Conservation (phyloP, 345 rosid genomes). For the Ricinus communis region DNA sequence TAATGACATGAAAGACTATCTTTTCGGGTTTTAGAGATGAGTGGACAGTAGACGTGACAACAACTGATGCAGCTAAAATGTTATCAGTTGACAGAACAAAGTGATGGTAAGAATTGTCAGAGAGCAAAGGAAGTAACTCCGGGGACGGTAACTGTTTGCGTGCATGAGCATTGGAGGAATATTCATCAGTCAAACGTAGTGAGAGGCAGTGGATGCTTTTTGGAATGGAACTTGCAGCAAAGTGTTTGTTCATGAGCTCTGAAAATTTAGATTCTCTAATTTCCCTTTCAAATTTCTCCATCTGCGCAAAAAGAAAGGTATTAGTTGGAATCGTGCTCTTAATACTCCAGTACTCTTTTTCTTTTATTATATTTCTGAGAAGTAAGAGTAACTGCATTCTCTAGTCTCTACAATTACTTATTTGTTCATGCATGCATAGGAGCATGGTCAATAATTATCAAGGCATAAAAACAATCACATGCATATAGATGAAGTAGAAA, state of each 20-base stretch:
- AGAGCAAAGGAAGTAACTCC: conserved; percentile 92
- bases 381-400: not conserved
- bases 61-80: conserved; percentile 98
- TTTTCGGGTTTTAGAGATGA: conserved; percentile 85
- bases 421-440: not conserved
- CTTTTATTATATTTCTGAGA: not conserved
- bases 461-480: not conserved
- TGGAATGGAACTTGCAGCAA: conserved; percentile 98
- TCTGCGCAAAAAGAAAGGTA: conserved; percentile 43
- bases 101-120: conserved; percentile 88
- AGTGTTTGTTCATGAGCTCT: conserved; percentile 97
- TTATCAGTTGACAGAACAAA: conserved; percentile 87
- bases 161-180: conserved; percentile 97
- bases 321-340: conserved; percentile 1
- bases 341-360: not conserved
- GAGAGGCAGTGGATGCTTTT: conserved; percentile 98
- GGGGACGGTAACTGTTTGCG: conserved; percentile 98
- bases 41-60: conserved; percentile 82
- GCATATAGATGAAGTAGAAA: not conserved
- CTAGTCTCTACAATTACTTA: not conserved
- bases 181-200: conserved; percentile 92
- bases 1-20: conserved; percentile 93
- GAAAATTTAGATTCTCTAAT: conserved; percentile 87
- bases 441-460: not conserved
- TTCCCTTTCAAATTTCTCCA: conserved; percentile 89